Evolutionary conservation across 257 asterid species (phyloP).

Genomic region (Ilex aquifolium): DNA sequence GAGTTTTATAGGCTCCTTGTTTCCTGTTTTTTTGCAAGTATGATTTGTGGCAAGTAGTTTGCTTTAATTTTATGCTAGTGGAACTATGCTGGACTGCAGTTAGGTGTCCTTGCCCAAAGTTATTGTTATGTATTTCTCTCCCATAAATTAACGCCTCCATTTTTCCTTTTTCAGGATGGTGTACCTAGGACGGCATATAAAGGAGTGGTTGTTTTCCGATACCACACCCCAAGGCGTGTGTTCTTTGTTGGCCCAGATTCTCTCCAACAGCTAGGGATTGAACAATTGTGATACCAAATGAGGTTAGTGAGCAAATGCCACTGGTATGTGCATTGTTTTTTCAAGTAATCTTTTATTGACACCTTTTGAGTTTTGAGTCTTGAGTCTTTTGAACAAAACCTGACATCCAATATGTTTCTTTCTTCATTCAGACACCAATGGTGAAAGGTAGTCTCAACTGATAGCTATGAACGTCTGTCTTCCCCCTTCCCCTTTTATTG

Average conservation of each 20-base stretch:
- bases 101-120: neutral
- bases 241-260: constrained; percentile 86
- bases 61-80: neutral
- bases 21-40: neutral
- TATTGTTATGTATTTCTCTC: constrained; percentile 8
- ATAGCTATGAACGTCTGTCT: neutral
- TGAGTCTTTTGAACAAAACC: neutral
- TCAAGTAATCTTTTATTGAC: too few species aligned
- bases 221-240: constrained; percentile 61
- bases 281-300: constrained; percentile 16
- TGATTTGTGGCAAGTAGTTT: neutral
- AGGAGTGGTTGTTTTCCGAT: constrained; percentile 83
- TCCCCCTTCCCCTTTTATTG: too few species aligned
- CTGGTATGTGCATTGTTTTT: too few species aligned
- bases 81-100: too few species aligned
- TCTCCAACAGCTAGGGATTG: constrained; percentile 62
- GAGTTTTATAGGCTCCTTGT: neutral
- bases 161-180: constrained; percentile 59
- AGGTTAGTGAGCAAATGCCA: constrained; percentile 12
- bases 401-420: neutral
- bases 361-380: neutral
- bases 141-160: constrained; percentile 1
- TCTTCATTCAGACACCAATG: too few species aligned
- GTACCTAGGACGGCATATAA: constrained; percentile 89
- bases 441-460: neutral